phyloP scores from a whole-genome alignment of 2,329 filamentous ascomycete genomes.

The Calonectria crousiana region DNA sequence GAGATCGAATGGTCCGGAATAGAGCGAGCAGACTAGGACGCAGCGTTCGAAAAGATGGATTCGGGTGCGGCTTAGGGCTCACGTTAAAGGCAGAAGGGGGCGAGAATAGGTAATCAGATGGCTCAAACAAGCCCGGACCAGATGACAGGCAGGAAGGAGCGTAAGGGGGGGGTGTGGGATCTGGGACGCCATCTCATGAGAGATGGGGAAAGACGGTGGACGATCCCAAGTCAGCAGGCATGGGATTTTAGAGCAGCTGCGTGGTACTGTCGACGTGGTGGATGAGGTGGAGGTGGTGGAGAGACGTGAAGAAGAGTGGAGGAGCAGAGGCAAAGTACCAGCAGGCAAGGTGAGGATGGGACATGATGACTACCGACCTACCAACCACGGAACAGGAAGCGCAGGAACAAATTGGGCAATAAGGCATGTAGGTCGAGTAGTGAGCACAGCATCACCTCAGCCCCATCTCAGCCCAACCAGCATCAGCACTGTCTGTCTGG shows the following conservation, averaged over 20 bases:
- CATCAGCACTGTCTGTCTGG: conserved; percentile 10
- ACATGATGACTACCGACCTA: background rate
- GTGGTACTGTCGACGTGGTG: conserved; percentile 31
- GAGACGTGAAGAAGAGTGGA: conserved; percentile 24
- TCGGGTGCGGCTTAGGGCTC: conserved; percentile 35
- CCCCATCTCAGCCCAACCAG: conserved; percentile 21
- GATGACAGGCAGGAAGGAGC: conserved; percentile 36
- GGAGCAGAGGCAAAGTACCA: conserved; percentile 14
- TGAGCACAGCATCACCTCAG: conserved; percentile 15
- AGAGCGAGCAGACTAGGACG: conserved; percentile 35
- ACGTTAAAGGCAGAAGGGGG: conserved; percentile 28
- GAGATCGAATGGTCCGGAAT: conserved; percentile 33
- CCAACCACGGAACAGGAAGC: background rate
- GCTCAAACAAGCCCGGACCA: conserved; percentile 14
- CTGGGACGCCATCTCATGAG: conserved; percentile 25
- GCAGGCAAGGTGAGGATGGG: background rate
- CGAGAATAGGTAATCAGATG: conserved; percentile 29
- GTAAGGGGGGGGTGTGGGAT: conserved; percentile 37
- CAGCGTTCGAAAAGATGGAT: conserved; percentile 24
- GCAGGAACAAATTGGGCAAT: conserved; percentile 6
- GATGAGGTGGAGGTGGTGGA: conserved; percentile 28
- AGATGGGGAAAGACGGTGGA: conserved; percentile 40
- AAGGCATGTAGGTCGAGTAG: background rate
- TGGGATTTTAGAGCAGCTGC: conserved; percentile 33
- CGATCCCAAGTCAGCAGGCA: conserved; percentile 39